Evolutionary conservation across 345 rosid species (phyloP).

Genomic region (Isatis tinctoria): DNA sequence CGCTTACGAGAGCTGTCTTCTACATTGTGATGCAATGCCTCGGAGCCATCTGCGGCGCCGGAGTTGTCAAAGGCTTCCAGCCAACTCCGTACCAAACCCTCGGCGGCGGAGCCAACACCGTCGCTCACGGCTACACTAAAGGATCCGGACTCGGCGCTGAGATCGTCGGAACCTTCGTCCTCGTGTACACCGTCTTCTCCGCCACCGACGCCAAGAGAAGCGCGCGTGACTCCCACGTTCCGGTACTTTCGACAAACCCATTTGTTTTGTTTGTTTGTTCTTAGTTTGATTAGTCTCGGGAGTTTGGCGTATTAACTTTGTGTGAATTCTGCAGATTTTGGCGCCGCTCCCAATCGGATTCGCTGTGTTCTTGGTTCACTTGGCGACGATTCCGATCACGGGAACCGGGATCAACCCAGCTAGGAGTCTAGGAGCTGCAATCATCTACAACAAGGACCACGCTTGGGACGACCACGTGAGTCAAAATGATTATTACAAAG

Average conservation of each 20-base stretch:
- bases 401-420: slow-evolving; percentile 76
- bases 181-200: slow-evolving; percentile 52
- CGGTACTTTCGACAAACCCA: background rate
- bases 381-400: slow-evolving; percentile 65
- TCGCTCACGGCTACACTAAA: slow-evolving; percentile 42
- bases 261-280: background rate
- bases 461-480: slow-evolving; percentile 66
- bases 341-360: slow-evolving; percentile 67
- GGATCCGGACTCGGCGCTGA: slow-evolving; percentile 42
- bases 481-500: too few relatives aligned
- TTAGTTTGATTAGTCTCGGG: too few relatives aligned
- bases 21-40: slow-evolving; percentile 43
- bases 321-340: slow-evolving; percentile 39
- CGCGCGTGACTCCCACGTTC: slow-evolving; percentile 42
- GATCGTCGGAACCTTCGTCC: slow-evolving; percentile 38
- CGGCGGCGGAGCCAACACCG: slow-evolving; percentile 48
- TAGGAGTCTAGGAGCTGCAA: slow-evolving; percentile 68
- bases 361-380: slow-evolving; percentile 68
- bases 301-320: background rate
- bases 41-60: slow-evolving; percentile 43
- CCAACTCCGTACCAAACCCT: slow-evolving; percentile 24
- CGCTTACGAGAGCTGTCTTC: slow-evolving; percentile 35
- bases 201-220: slow-evolving; percentile 48
- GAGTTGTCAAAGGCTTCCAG: slow-evolving; percentile 45
- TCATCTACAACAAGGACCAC: slow-evolving; percentile 48